Base-by-base conservation (phyloP, 208 protist genomes). In the Blastocrithidia nonstop region DNA sequence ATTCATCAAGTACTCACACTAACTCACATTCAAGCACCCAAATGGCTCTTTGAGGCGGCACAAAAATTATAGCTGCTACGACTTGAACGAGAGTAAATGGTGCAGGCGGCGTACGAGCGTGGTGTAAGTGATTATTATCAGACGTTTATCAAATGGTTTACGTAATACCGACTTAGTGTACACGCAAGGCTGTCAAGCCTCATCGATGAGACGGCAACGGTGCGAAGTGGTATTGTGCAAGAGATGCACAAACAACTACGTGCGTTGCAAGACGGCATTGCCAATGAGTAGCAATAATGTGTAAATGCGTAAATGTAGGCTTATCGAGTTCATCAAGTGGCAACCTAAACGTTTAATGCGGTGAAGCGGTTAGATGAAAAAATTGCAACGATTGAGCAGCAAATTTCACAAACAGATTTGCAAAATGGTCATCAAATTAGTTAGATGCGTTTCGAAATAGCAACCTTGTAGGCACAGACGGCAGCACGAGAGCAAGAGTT, bases 1-100 rank as follows among this genome's bases (percentile, higher is more conserved):
- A 82, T 91, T 51, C 74, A 87, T 28, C 81, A 91, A 42, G 70
- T 85, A 17, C 69, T 87, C 15, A 79, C 77, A 59, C 62, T 87
- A 9, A 69, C 72, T 25, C 81, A 91, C 61, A 79, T 85, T 51
- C 61, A 73, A 25, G 62, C 73, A 9, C 81, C 81, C 1, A 66
- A 67, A 0, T 91, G 81, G 81, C 58, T 91, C 16, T 68, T 82
- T 27, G 81, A 91, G 22, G 65, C 77, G 25, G 76, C 66, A 6
- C 63, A 74, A 22, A 53, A 44, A 33, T 41, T 91, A 0, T 71
- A 84, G 57, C 52, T 63, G 33, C 63, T 91, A 41, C 58, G 69
- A 13, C 31, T 51, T 47, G 54, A 68, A 25, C 68, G 70, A 3
- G 65, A 82, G 21, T 37, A 50, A 31, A 32, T 73, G 13, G 48